Base-by-base conservation (phyloP, 345 rosid genomes). In the Aegle marmelos region DNA sequence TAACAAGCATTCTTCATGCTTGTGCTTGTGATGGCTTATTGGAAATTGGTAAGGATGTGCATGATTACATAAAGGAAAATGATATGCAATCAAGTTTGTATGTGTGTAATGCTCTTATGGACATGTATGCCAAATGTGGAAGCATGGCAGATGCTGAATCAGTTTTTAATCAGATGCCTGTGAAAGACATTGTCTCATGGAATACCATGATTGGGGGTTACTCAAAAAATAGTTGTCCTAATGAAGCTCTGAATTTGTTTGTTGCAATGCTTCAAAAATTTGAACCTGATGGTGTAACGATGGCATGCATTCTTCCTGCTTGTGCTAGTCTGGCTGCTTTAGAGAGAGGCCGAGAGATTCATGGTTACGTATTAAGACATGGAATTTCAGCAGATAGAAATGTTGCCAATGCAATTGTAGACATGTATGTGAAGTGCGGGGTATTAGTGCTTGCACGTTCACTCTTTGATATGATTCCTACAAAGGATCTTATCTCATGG, bases 101-200 rank as follows among this genome's bases (percentile, higher is more conserved):
- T 66, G 87, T 89, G 14, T 86, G 83, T 5, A 89, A 92, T 81
- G 89, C 93, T 68, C 85, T 92, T 63, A 85, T 91, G 91, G 94
- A 92, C 79, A 91, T 90, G 94, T 91, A 90, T 82, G 88, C 92
- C 3, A 90, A 88, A 87, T 91, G 94, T 80, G 93, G 94, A 85
- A 91, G 89, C 82, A 87, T 90, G 91, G 64, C 53, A 77, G 92
- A 87, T 36, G 94, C 94, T 21, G 79, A 85, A 68, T 68, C 57
- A 17, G 90, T 88, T 25, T 91, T 91, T 76, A 77, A 72, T 10
- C 76, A 79, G 72, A 88, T 89, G 90, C 84, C 73, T 37, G 82
- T 77, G 34, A 91, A 85, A 80, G 94, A 92, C 84, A 82, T 85
- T 48, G 70, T 90, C 68, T 88, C 94, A 39, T 91, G 97, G 97